A percentile compares a stretch with the other conserved stretches of the same genome.
Evolutionary conservation across 106 monocot genomes (phyloP).

Genomic region (Acanthochlamys bracteata): DNA sequence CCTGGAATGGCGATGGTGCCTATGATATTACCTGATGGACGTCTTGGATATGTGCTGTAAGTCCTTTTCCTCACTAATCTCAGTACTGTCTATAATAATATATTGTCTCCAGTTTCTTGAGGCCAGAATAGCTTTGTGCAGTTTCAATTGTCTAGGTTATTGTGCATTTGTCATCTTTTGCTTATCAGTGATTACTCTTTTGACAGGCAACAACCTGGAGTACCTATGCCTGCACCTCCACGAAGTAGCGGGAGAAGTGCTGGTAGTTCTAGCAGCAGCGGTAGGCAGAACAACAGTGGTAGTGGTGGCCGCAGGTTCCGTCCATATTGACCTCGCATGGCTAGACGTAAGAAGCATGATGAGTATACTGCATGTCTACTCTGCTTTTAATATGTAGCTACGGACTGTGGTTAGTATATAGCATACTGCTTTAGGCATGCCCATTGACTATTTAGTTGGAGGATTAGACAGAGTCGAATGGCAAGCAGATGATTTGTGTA

Average conservation of each 20-base stretch:
- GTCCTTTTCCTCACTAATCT: conserved; percentile 15
- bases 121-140: background rate
- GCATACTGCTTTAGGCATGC: no score
- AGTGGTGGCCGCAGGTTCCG: conserved; percentile 14
- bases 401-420: no score
- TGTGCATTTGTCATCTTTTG: background rate
- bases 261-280: conserved; percentile 1
- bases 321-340: conserved; percentile 9
- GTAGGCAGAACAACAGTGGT: conserved; percentile 11
- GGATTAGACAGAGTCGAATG: no score
- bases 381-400: no score
- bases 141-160: background rate
- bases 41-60: conserved; percentile 62
- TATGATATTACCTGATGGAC: conserved; percentile 71
- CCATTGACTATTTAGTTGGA: no score
- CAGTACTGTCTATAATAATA: no score
- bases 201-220: conserved; percentile 44
- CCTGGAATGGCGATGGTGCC: conserved; percentile 61
- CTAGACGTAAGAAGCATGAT: no score
- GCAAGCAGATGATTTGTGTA: no score
- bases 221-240: conserved; percentile 5
- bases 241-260: background rate
- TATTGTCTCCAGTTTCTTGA: no score
- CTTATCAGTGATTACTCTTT: background rate
- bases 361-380: no score